Evolutionary conservation across 495 filamentous ascomycete species (phyloP).

Genomic region (Clavariopsis aquatica): DNA sequence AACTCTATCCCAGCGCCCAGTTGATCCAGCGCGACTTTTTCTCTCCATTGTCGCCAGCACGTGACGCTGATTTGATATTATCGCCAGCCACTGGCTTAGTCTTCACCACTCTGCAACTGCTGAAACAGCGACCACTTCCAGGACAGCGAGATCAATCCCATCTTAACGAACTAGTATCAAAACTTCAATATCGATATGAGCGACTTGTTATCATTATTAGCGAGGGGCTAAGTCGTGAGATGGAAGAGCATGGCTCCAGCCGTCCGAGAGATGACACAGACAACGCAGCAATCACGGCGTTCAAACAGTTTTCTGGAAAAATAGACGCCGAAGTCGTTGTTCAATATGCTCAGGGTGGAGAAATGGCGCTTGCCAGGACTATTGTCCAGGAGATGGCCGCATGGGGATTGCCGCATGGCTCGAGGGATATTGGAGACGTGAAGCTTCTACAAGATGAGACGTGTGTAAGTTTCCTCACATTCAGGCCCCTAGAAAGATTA

Average conservation of each 20-base stretch:
- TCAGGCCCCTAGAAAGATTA: not conserved
- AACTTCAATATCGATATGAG: conserved; percentile 64
- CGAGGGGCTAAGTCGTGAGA: conserved; percentile 45
- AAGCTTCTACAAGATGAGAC: conserved; percentile 48
- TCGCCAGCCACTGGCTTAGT: conserved; percentile 71
- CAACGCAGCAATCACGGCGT: conserved; percentile 54
- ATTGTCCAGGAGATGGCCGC: conserved; percentile 53
- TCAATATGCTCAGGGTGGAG: conserved; percentile 60
- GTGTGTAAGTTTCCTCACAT: conserved; percentile 26
- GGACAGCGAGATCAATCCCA: conserved; percentile 50
- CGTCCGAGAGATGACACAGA: conserved; percentile 48
- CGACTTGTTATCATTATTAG: conserved; percentile 69
- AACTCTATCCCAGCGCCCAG: conserved; percentile 53
- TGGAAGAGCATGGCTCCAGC: conserved; percentile 13
- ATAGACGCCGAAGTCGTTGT: conserved; percentile 50
- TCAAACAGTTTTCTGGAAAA: conserved; percentile 54
- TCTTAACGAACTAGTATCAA: conserved; percentile 59
- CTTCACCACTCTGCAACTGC: conserved; percentile 68
- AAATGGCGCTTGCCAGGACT: conserved; percentile 60
- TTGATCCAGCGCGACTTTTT: conserved; percentile 64
- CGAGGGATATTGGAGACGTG: conserved; percentile 30
- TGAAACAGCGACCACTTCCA: conserved; percentile 70
- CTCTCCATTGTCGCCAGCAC: conserved; percentile 42
- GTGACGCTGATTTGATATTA: conserved; percentile 76
- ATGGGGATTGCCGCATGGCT: conserved; percentile 30